Conservation (phyloP, 192 early-diverging fungal genomes). For the Helicostylum pulchrum region DNA sequence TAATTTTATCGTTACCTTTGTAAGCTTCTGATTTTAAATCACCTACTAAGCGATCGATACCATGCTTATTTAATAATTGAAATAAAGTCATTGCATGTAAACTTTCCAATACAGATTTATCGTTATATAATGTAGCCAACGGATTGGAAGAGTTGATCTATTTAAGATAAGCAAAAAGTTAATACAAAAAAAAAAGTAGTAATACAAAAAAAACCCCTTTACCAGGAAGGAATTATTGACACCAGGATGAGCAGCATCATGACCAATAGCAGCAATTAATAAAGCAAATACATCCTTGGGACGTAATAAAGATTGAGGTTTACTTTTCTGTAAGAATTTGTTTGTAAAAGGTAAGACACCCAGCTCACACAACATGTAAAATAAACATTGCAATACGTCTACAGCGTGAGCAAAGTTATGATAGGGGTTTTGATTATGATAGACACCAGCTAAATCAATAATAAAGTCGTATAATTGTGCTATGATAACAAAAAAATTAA, state of each 20-base stretch:
- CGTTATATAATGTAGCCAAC: constrained; percentile 87
- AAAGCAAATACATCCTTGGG: constrained; percentile 69
- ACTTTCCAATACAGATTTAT: constrained; percentile 88
- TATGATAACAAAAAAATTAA: constrained; percentile 16
- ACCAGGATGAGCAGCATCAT: constrained; percentile 89
- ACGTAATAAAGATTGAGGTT: constrained; percentile 40
- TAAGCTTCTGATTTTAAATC: constrained; percentile 16
- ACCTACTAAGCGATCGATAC: constrained; percentile 24
- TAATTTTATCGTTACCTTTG: constrained; percentile 30
- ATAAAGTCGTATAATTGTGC: constrained; percentile 52
- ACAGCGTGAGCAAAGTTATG: constrained; percentile 96
- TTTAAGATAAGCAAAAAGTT: constrained; percentile 12
- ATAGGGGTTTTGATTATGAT: constrained; percentile 75
- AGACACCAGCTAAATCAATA: constrained; percentile 50
- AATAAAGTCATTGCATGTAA: constrained; percentile 82
- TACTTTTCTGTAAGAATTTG: constrained; percentile 17
- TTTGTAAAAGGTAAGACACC: constrained; percentile 45
- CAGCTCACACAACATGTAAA: constrained; percentile 72
- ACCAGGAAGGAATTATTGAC: constrained; percentile 92
- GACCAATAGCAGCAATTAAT: constrained; percentile 72
- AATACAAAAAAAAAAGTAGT: not conserved
- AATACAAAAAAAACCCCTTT: too few species aligned
- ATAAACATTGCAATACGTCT: constrained; percentile 90
- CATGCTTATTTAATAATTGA: constrained; percentile 57
- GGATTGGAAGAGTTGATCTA: constrained; percentile 69